phyloP scores from a whole-genome alignment of 2,329 filamentous ascomycete species.

The Chrysoporthe deuterocubensis region DNA sequence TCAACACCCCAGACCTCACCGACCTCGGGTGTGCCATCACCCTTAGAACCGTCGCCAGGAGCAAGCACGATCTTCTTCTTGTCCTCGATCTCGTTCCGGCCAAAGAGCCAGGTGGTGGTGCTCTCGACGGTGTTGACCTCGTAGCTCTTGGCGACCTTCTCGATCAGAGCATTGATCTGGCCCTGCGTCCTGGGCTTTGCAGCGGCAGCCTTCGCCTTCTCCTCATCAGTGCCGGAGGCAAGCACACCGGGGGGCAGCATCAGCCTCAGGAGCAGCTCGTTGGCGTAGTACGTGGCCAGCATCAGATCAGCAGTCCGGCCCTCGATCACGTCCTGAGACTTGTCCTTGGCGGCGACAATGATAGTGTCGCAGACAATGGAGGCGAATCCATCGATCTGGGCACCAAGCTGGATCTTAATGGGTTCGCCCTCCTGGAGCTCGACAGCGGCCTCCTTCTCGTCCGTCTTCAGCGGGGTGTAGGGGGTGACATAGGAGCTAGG shows the following conservation, averaged over 20 bases:
- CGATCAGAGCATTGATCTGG: conserved; percentile 84
- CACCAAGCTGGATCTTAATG: conserved; percentile 98
- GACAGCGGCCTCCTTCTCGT: conserved; percentile 79
- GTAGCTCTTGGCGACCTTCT: conserved; percentile 90
- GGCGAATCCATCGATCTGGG: conserved; percentile 96
- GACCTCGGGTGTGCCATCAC: conserved; percentile 85
- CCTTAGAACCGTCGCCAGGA: conserved; percentile 81
- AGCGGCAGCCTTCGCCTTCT: conserved; percentile 87
- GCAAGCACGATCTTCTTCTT: conserved; percentile 96
- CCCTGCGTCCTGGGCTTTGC: conserved; percentile 83
- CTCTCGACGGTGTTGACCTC: conserved; percentile 94
- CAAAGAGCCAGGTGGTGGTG: conserved; percentile 96
- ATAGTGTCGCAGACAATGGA: conserved; percentile 96
- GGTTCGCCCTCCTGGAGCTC: conserved; percentile 84
- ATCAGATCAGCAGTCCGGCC: conserved; percentile 85
- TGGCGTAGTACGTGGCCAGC: conserved; percentile 90
- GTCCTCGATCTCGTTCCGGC: conserved; percentile 95
- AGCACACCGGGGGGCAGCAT: conserved; percentile 91
- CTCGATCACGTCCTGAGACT: conserved; percentile 66
- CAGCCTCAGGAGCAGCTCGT: conserved; percentile 88
- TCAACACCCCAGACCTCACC: conserved; percentile 98
- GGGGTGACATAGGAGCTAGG: conserved; percentile 94
- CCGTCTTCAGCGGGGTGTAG: conserved; percentile 89
- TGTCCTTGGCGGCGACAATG: conserved; percentile 67
- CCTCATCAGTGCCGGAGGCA: conserved; percentile 83